Evolutionary conservation across 2,329 filamentous ascomycete species (phyloP).

Genomic region (Verticillium klebahnii): DNA sequence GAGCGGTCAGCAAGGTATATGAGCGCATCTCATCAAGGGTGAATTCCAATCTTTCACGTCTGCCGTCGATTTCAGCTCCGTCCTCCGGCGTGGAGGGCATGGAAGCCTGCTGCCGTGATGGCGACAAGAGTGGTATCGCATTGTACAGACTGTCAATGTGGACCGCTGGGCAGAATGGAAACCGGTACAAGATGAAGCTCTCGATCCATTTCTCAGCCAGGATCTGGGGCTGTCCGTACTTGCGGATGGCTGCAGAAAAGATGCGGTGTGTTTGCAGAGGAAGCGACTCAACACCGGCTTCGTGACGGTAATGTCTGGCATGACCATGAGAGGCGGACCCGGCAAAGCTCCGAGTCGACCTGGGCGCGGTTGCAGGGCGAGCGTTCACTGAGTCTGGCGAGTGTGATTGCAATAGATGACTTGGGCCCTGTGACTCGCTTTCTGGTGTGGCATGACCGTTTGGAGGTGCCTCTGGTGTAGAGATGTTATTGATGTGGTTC

Average conservation of each 20-base stretch:
- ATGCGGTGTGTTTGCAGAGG: neutral
- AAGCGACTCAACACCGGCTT: neutral
- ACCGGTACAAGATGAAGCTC: neutral
- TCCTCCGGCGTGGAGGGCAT: neutral
- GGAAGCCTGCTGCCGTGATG: neutral
- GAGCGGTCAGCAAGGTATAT: slow-evolving; percentile 35
- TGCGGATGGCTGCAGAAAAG: neutral
- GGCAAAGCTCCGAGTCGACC: neutral
- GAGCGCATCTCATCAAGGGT: slow-evolving; percentile 11
- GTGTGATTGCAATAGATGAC: neutral
- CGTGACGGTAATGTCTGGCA: neutral
- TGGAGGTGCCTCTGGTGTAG: neutral
- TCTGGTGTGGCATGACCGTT: neutral
- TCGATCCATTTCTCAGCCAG: neutral
- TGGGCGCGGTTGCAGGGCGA: neutral
- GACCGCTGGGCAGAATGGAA: neutral
- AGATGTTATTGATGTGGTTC: neutral
- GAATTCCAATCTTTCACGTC: neutral
- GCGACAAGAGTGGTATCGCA: neutral
- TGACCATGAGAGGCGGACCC: neutral
- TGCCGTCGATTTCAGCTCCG: neutral
- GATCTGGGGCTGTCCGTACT: neutral
- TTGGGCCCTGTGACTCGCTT: neutral
- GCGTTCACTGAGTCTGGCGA: neutral
- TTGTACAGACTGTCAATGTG: neutral